Conservation (phyloP, 2,329 filamentous ascomycete species). For the Aspergillus unguis region DNA sequence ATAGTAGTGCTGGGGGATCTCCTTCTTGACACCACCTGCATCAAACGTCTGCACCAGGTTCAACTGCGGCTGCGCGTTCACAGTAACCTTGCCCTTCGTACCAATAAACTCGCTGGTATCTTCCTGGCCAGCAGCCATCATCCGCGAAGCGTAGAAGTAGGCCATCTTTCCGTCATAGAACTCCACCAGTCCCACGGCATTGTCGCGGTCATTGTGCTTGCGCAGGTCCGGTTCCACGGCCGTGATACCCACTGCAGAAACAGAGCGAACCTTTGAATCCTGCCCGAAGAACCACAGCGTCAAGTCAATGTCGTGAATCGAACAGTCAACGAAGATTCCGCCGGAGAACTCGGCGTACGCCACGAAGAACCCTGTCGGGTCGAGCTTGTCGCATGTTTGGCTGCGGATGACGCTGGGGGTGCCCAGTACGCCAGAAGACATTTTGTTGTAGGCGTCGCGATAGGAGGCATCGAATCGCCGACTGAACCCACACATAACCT, state of each 20-base stretch:
- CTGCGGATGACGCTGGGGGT: conserved; percentile 59
- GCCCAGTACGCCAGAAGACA: conserved; percentile 56
- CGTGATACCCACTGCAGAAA: conserved; percentile 56
- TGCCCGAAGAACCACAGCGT: conserved; percentile 62
- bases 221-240: conserved; percentile 58
- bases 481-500: conserved; percentile 66
- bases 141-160: conserved; percentile 61
- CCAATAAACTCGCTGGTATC: conserved; percentile 67
- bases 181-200: conserved; percentile 62
- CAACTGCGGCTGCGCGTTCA: conserved; percentile 58
- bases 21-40: conserved; percentile 52
- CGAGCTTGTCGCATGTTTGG: conserved; percentile 66
- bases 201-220: conserved; percentile 60
- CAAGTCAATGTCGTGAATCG: conserved; percentile 67
- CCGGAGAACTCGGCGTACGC: conserved; percentile 63
- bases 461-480: conserved; percentile 66
- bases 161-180: conserved; percentile 63
- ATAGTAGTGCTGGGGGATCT: conserved; percentile 63
- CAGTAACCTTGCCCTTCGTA: conserved; percentile 60
- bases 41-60: conserved; percentile 59
- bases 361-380: conserved; percentile 65
- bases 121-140: conserved; percentile 67
- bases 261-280: conserved; percentile 53
- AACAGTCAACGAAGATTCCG: conserved; percentile 69
- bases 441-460: conserved; percentile 55